phyloP scores from a whole-genome alignment of 352 stramenopile species.

The Salisapilia sapeloensis region DNA sequence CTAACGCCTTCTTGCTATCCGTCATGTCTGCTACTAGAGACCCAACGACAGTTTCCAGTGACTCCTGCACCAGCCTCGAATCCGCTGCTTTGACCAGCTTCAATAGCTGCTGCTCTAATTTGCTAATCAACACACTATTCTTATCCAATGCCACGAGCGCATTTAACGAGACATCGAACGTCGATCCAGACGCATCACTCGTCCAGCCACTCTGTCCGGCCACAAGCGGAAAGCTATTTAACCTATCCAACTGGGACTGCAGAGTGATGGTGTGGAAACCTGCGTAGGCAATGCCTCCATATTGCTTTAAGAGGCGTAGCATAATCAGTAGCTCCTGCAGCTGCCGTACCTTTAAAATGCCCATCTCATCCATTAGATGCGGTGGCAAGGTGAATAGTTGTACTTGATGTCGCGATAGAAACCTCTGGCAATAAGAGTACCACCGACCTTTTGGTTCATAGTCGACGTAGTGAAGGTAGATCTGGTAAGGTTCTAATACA shows the following conservation, averaged over 20 bases:
- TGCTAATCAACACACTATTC: slow-evolving; percentile 12
- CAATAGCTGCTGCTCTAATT: slow-evolving; percentile 9
- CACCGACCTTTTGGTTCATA: slow-evolving; percentile 13
- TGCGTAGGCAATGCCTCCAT: slow-evolving; percentile 11
- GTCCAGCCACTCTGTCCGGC: slow-evolving; percentile 2
- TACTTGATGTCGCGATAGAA: slow-evolving; percentile 20
- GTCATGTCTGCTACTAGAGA: too few relatives aligned
- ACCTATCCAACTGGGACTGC: slow-evolving; percentile 3
- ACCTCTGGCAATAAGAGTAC: slow-evolving; percentile 25
- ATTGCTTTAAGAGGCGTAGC: slow-evolving; percentile 12
- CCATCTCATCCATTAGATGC: too few relatives aligned
- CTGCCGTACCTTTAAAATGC: slow-evolving; percentile 8
- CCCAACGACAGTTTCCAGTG: slow-evolving; percentile 12
- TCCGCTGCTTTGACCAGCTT: slow-evolving; percentile 10
- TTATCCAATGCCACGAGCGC: slow-evolving; percentile 10
- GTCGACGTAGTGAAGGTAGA: slow-evolving; percentile 23
- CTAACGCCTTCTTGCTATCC: too few relatives aligned
- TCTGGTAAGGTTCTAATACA: slow-evolving; percentile 7
- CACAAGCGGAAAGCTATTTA: slow-evolving; percentile 6
- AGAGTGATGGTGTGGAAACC: slow-evolving; percentile 19
- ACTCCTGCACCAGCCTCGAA: slow-evolving; percentile 5
- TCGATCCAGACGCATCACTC: not conserved
- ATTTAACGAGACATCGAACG: slow-evolving; percentile 11
- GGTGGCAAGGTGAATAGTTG: slow-evolving; percentile 4
- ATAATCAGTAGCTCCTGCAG: slow-evolving; percentile 17